Conservation (phyloP, 495 filamentous ascomycete species). For the Paragyromitra xinjiangensis region DNA sequence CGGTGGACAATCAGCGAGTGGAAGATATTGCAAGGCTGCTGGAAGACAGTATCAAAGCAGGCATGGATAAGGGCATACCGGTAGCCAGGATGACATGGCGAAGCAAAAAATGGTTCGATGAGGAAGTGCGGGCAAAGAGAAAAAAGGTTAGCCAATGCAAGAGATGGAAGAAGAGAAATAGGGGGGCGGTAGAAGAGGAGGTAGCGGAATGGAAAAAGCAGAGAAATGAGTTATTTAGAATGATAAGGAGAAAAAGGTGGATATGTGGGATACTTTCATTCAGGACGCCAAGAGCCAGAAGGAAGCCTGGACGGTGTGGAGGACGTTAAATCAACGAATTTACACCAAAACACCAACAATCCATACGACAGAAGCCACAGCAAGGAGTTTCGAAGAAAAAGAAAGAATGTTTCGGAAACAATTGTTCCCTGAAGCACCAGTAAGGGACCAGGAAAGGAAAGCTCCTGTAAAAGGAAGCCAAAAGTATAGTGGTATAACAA, state of each 20-base stretch:
- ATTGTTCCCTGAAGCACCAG: neutral
- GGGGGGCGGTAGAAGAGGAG: neutral
- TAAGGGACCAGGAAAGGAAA: neutral
- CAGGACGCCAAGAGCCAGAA: neutral
- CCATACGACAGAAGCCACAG: neutral
- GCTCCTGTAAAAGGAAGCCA: neutral
- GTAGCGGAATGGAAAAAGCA: neutral
- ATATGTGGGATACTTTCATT: neutral
- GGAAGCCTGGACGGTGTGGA: neutral
- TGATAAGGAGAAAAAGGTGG: neutral
- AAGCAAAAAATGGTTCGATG: neutral
- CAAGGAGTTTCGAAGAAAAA: neutral
- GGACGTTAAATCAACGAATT: neutral
- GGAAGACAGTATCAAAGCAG: neutral
- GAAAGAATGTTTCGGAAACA: neutral
- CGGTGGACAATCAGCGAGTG: neutral
- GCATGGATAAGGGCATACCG: neutral
- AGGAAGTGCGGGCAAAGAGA: neutral
- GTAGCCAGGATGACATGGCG: neutral
- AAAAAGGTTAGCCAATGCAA: neutral
- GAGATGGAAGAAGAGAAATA: neutral
- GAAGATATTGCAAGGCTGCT: neutral
- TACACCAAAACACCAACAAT: neutral
- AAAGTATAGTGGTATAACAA: too few species aligned
- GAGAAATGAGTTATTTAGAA: neutral